These are phyloP conservation scores for Tulasnella sp. DNA, from an alignment of 768 basidiomycete species.

Conservation along the genomic window DNA sequence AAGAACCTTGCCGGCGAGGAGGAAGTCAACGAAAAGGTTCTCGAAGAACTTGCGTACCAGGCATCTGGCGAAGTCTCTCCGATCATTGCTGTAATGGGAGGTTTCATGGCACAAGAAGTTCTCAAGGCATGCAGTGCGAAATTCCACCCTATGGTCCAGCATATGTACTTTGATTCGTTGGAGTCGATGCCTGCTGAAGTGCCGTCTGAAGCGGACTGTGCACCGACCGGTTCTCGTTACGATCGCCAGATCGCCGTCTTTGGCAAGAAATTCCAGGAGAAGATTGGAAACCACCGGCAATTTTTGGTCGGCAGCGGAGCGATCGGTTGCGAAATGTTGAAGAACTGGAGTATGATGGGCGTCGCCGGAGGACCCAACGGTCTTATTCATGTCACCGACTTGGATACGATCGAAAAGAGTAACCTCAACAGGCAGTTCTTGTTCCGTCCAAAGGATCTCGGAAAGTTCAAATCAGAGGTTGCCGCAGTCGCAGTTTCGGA, in stretches of 20 bases:
- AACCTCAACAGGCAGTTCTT: slow-evolving; percentile 97
- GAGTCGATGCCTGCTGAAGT: slow-evolving; percentile 74
- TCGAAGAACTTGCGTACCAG: slow-evolving; percentile 82
- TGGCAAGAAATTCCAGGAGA: slow-evolving; percentile 84
- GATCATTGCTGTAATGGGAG: slow-evolving; percentile 86
- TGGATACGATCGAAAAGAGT: slow-evolving; percentile 99
- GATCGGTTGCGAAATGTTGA: slow-evolving; percentile 99
- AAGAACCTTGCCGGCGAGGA: slow-evolving; percentile 60
- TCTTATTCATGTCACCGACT: slow-evolving; percentile 82
- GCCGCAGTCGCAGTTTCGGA: slow-evolving; percentile 83
- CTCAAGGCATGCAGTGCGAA: slow-evolving; percentile 96
- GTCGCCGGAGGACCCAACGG: slow-evolving; percentile 70
- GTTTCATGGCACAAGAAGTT: slow-evolving; percentile 96
- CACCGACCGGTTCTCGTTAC: slow-evolving; percentile 72
- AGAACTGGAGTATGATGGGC: slow-evolving; percentile 99
- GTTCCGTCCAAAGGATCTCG: slow-evolving; percentile 91
- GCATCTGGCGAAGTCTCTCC: slow-evolving; percentile 85
- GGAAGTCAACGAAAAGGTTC: slow-evolving; percentile 59
- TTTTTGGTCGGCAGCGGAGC: slow-evolving; percentile 99
- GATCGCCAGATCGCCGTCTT: slow-evolving; percentile 96
- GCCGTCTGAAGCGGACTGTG: slow-evolving; percentile 74
- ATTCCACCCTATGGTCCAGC: slow-evolving; percentile 92
- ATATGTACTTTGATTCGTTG: slow-evolving; percentile 94
- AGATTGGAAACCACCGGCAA: slow-evolving; percentile 78
- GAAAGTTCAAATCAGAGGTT: slow-evolving; percentile 94